Evolutionary conservation across 2,329 filamentous ascomycete genomes (phyloP).

Genomic region (Colletotrichum gigasporum): DNA sequence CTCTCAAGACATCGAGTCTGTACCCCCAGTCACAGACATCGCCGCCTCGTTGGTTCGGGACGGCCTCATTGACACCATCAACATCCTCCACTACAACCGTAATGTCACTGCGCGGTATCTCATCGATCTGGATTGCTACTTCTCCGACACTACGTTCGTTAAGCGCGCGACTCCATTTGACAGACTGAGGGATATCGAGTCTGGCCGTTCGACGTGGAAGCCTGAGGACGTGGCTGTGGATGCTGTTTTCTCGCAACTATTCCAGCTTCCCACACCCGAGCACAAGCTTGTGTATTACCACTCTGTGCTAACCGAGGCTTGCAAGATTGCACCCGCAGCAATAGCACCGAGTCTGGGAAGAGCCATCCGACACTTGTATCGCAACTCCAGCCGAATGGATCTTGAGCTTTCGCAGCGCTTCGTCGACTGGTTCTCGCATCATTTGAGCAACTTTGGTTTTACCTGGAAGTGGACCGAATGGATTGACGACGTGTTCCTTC

Average conservation of each 20-base stretch:
- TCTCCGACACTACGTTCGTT: conserved; percentile 87
- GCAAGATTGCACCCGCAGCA: conserved; percentile 95
- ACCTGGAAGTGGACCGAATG: conserved; percentile 99
- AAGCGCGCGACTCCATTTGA: conserved; percentile 95
- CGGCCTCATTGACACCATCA: conserved; percentile 89
- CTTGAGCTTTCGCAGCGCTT: conserved; percentile 88
- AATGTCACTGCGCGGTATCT: conserved; percentile 86
- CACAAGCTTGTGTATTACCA: conserved; percentile 98
- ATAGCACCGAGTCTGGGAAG: conserved; percentile 93
- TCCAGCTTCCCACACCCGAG: conserved; percentile 85
- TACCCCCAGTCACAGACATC: conserved; percentile 80
- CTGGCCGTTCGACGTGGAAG: conserved; percentile 85
- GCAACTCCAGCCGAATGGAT: conserved; percentile 83
- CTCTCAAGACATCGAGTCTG: conserved; percentile 87
- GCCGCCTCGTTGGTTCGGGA: conserved; percentile 87
- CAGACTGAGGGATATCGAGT: conserved; percentile 76
- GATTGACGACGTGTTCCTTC: conserved; percentile 84
- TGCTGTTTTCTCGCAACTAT: conserved; percentile 94
- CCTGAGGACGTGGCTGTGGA: conserved; percentile 98
- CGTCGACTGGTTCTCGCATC: conserved; percentile 97
- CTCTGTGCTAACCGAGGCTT: conserved; percentile 91
- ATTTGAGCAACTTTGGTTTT: conserved; percentile 98
- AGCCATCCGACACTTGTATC: conserved; percentile 91
- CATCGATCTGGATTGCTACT: conserved; percentile 95
- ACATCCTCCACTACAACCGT: conserved; percentile 92